A percentile compares a stretch with the other conserved stretches of the same genome.
phyloP scores from a whole-genome alignment of 2,329 filamentous ascomycete species.

The Exutisphaerella laricina region DNA sequence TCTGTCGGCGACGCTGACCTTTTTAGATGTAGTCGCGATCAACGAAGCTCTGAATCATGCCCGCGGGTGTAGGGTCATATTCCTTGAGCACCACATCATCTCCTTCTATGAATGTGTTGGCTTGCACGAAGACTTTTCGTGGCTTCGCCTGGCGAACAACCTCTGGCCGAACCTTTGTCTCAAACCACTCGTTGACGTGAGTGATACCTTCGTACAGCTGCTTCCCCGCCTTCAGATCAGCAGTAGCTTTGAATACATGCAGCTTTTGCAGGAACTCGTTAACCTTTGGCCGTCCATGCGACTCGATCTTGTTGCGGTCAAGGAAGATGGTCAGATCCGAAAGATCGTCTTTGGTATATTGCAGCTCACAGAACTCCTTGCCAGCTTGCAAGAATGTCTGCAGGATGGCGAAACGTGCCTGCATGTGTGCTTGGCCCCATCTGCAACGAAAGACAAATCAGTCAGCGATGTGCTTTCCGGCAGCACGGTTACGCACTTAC shows the following conservation, averaged over 20 bases:
- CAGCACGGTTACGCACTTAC: too few relatives aligned
- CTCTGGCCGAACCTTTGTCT: slow-evolving; percentile 67
- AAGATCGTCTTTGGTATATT: slow-evolving; percentile 62
- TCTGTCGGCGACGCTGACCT: too few relatives aligned
- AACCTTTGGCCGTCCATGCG: slow-evolving; percentile 74
- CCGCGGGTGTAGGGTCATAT: slow-evolving; percentile 74
- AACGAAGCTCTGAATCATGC: slow-evolving; percentile 71
- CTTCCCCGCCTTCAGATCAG: slow-evolving; percentile 71
- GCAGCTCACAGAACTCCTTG: slow-evolving; percentile 79
- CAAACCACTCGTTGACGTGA: slow-evolving; percentile 78
- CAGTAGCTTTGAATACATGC: slow-evolving; percentile 87
- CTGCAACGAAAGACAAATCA: too few relatives aligned
- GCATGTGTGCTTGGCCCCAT: slow-evolving; percentile 65
- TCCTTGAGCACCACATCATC: slow-evolving; percentile 74
- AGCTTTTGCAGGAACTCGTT: slow-evolving; percentile 84
- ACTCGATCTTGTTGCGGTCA: slow-evolving; percentile 81
- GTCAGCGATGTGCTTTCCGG: too few relatives aligned
- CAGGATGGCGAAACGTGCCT: slow-evolving; percentile 71
- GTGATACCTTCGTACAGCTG: slow-evolving; percentile 81
- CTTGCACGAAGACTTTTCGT: slow-evolving; percentile 89
- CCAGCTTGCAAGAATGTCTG: slow-evolving; percentile 78
- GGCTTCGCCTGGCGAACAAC: slow-evolving; percentile 74
- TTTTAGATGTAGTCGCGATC: slow-evolving; percentile 37
- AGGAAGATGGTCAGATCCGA: slow-evolving; percentile 77
- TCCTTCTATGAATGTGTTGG: slow-evolving; percentile 66